phyloP scores from a whole-genome alignment of 495 filamentous ascomycete genomes.

The Cairneyella variabilis region DNA sequence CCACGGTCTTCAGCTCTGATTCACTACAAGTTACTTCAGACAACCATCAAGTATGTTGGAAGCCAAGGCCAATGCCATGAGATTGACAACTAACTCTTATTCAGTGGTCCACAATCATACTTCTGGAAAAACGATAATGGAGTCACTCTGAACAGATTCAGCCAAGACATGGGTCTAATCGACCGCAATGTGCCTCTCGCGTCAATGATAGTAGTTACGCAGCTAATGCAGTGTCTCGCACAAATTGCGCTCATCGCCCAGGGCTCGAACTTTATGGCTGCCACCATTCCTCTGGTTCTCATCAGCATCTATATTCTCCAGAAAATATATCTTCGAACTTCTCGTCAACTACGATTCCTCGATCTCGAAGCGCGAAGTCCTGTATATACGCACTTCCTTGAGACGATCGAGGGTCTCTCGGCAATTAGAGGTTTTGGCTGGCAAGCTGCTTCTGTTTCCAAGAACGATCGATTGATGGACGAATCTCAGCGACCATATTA shows the following conservation, averaged over 20 bases:
- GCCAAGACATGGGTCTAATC: constrained; percentile 33
- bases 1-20: neutral
- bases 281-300: constrained; percentile 20
- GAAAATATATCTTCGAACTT: constrained; percentile 56
- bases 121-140: constrained; percentile 26
- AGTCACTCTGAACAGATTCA: constrained; percentile 32
- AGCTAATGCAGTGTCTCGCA: neutral
- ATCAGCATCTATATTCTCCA: constrained; percentile 48
- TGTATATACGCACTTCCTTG: constrained; percentile 41
- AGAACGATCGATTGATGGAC: constrained; percentile 51
- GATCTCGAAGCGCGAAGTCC: constrained; percentile 43
- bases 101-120: constrained; percentile 24
- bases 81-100: no score
- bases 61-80: no score
- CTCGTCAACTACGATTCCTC: constrained; percentile 53
- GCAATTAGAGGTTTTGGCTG: constrained; percentile 50
- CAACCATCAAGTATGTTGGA: no score
- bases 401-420: constrained; percentile 42
- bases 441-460: constrained; percentile 35
- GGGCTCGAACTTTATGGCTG: constrained; percentile 21
- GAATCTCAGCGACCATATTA: constrained; percentile 44
- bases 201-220: neutral
- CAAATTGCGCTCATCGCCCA: neutral
- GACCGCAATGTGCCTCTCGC: constrained; percentile 23
- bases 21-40: neutral